Evolutionary conservation across 2,329 filamentous ascomycete genomes (phyloP), one percentile per base, ranked within the genome.

Genomic region (Purpureocillium takamizusanense): DNA sequence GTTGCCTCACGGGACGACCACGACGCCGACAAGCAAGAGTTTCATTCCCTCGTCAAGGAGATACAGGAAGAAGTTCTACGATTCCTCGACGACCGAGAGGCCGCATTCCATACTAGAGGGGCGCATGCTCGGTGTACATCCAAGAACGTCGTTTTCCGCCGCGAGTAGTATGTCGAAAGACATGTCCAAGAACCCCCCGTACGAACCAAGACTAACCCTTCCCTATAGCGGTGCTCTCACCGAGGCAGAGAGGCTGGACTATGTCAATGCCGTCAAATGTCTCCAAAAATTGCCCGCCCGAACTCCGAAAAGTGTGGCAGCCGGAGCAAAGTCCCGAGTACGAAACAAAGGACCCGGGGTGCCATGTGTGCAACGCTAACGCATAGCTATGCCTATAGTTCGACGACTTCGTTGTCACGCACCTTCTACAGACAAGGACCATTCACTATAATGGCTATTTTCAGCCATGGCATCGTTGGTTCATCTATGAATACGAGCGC

Each of bases 221-320:
- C 28, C 25, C 28, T n/a, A n/a, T 32, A 56, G 53, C 30, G 52
- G 51, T 11, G 44, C 55, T 4, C 56, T 66, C 31, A 54, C 57
- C 5, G 37, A 42, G 15, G 14, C 38, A 0, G 53, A 66, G 43
- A 57, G 57, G 39, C 54, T 55, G 16, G 50, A 51, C n/a, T 70
- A 68, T 47, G 62, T 61, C 37, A 50, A 58, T 9, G 63, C 66
- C 1, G 55, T 64, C 21, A 52, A 60, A 18, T 70, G 66, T 38
- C 46, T 70, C 14, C 55, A 58, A 38, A 41, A 40, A 4, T 45
- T 53, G 40, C 56, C 62, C 0, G 35, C 62, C 1, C 46, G 45
- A 3, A 60, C 54, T 0, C 53, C 55, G 2, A 37, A 52, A 0
- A 39, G 46, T 3, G 49, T 57, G 10, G 59, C 57, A 0, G 52